A percentile compares a stretch with the other conserved stretches of the same genome.
Conservation (phyloP, 768 basidiomycete species). For the Panaeolus cyanescens region DNA sequence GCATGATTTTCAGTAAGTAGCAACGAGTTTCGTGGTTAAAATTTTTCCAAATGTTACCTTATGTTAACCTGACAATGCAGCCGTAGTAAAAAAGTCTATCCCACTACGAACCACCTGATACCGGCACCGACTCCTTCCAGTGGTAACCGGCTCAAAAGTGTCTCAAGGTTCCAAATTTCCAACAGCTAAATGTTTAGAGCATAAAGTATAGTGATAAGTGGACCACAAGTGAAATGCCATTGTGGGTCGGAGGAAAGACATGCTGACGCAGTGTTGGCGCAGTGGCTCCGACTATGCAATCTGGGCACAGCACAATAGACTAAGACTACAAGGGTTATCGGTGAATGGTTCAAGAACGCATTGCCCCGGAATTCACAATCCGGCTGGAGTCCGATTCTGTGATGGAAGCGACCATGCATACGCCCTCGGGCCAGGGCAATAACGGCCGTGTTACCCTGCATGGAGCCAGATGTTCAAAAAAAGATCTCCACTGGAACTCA, state of each 20-base stretch:
- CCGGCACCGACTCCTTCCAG: background rate
- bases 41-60: background rate
- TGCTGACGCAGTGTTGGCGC: background rate
- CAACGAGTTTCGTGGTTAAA: background rate
- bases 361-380: slow-evolving; percentile 3
- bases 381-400: slow-evolving; percentile 1
- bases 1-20: background rate
- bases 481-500: slow-evolving; percentile 3
- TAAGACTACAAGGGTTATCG: background rate
- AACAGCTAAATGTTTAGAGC: background rate
- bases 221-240: background rate
- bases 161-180: background rate
- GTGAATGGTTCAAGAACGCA: background rate
- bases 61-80: background rate
- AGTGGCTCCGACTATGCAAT: background rate
- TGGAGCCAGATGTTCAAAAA: slow-evolving; percentile 1
- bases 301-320: slow-evolving; percentile 2
- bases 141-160: background rate
- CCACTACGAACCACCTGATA: background rate
- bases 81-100: background rate
- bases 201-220: background rate
- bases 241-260: background rate
- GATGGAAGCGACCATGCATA: slow-evolving; percentile 3
- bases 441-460: slow-evolving; percentile 2
- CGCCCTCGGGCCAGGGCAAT: background rate